Evolutionary conservation across 2,329 filamentous ascomycete species (phyloP), one percentile per base, ranked within the genome.

Genomic region (Pestalotiopsis sp.): DNA sequence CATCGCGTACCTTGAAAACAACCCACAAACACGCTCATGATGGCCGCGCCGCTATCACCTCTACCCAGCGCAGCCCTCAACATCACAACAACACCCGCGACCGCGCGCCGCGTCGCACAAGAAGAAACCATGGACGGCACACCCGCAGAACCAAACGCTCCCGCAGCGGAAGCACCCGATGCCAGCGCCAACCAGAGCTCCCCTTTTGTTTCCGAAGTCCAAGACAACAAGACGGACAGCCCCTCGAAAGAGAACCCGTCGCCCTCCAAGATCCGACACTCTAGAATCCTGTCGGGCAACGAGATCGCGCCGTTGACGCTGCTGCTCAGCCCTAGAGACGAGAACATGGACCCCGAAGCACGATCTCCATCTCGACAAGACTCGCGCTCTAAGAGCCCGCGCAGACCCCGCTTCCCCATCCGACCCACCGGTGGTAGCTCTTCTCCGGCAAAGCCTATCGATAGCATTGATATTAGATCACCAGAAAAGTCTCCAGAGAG

Each of bases 281-380:
- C 86, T 25, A 84, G 87, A 71, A 84, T 90, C 72, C 79, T 89
- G 66, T 88, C 87, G 41, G 87, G 87, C 68, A 84, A 80, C 68
- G 87, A 87, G 73, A 83, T 89, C 39, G 88, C 87, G 65, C 87
- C 87, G 52, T 81, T 90, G 45, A 88, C 87, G 79, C 87, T 90
- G 63, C 80, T 90, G 63, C 80, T 90, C 45, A 74, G 72, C 61
- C 68, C 76, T 5, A 74, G 72, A 63, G 72, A 74, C 11, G 72
- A 76, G 67, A 67, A 68, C 69, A 56, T 69, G 45, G 70, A 76
- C 25, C 67, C 69, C 23, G 79, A 79, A 27, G 72, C 65, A 38
- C 68, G 70, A 65, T 45, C 61, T 6, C 61, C 61, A 13, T 39
- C 52, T n/a, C 31, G 45, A 25, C 67, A 65, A 62, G 49, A 56